Evolutionary conservation across 768 basidiomycete species (phyloP), one percentile per base, ranked within the genome.

Genomic region (Termitomyces sp.): DNA sequence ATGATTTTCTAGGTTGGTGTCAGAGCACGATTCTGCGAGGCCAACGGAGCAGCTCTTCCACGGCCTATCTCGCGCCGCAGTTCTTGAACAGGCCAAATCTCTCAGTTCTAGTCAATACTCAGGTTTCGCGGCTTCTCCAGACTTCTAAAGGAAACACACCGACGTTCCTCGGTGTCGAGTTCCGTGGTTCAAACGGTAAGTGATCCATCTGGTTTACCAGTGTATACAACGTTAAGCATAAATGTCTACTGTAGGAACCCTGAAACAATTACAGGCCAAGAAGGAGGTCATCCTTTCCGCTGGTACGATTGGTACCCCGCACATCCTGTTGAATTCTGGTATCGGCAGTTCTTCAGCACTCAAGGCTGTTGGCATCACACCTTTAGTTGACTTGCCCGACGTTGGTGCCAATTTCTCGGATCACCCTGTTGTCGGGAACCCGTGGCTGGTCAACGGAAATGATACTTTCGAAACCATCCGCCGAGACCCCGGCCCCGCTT

Each of bases 231-330:
- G 11, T 36, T 32, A 1, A 13, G 15, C 9, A 1, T 39, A 18
- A 35, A n/a, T 9, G 4, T 12, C 18, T 11, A 36, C 22, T 1
- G 7, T 38, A 62, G 60, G 58, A 13, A 1, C 44, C 13, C 49
- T 63, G 28, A 45, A 35, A 8, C 59, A 50, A 24, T 55, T 71
- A 1, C 71, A 63, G 1, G 86, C 85, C 0, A 69, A 65, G 59
- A 83, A 82, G 62, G 87, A 89, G 65, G 74, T 89, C 58, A 76
- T 89, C 18, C 65, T 89, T 6, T 70, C 72, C 0, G 75, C 74
- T 15, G 79, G 79, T 1, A 51, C 74, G 2, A 65, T 79, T 45
- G 75, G 73, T 9, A 77, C 78, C 2, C 74, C 78, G 0, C 72
- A 75, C 2, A 69, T 79, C 35, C 67, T 78, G 7, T 63, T 74